Conservation (phyloP, 441 rosid genomes). For the Brassica balearica region DNA sequence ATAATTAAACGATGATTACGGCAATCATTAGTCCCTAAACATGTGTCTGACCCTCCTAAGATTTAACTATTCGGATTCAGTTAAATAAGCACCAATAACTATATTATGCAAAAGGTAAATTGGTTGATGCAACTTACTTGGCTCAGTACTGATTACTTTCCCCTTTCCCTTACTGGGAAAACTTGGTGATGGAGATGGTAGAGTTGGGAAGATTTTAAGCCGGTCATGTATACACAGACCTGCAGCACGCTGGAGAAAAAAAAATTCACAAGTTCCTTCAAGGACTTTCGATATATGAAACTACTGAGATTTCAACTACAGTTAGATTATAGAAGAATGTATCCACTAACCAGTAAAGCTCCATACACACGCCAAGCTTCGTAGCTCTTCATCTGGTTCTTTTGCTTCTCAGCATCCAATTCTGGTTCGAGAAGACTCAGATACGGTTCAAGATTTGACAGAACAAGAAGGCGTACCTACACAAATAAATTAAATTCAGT, state of each 20-base stretch:
- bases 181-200: constrained; percentile 58
- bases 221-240: constrained; percentile 72
- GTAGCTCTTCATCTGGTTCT: constrained; percentile 83
- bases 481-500: constrained; percentile 18
- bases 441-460: constrained; percentile 85
- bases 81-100: background rate
- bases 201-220: constrained; percentile 73
- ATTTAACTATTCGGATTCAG: background rate
- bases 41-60: constrained; percentile 5
- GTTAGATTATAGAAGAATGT: background rate
- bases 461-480: constrained; percentile 80
- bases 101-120: background rate
- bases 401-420: constrained; percentile 80
- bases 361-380: constrained; percentile 97
- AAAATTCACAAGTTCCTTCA: background rate
- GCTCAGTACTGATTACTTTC: constrained; percentile 50
- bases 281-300: background rate
- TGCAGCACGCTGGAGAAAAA: constrained; percentile 65
- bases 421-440: constrained; percentile 89
- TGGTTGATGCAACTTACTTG: constrained; percentile 54
- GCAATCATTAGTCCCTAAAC: background rate
- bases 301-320: constrained; percentile 13
- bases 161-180: constrained; percentile 53
- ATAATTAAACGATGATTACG: background rate
- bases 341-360: constrained; percentile 67